Evolutionary conservation across 176 grass and related monocot genomes (phyloP).

Genomic region (Ensete glaucum): DNA sequence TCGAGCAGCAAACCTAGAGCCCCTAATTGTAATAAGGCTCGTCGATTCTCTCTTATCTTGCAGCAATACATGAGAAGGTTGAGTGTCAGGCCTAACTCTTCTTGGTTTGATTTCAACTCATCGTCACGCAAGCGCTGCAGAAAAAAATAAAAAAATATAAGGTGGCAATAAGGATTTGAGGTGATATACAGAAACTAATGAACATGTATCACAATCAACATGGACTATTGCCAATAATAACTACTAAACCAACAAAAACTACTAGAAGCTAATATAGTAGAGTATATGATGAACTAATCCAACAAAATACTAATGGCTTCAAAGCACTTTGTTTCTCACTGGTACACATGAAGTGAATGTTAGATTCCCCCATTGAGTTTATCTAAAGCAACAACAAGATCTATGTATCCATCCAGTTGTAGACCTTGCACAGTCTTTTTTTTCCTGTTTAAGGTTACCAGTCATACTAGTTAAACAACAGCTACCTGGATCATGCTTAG

Average conservation of each 20-base stretch:
- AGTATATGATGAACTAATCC: too few species aligned
- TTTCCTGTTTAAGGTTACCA: too few species aligned
- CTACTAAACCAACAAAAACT: neutral
- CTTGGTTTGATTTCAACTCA: conserved; percentile 74
- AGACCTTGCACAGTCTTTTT: neutral
- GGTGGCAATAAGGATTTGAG: neutral
- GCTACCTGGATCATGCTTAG: conserved; percentile 94
- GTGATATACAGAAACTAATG: neutral
- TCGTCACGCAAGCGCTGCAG: conserved; percentile 65
- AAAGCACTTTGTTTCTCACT: too few species aligned
- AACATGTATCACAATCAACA: neutral
- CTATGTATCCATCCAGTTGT: neutral
- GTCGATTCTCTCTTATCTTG: conserved; percentile 90
- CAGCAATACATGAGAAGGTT: conserved; percentile 93
- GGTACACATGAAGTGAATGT: too few species aligned
- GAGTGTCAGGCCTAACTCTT: conserved; percentile 79
- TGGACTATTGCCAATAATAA: neutral
- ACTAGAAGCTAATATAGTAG: neutral
- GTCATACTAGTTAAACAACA: neutral
- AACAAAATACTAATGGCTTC: too few species aligned
- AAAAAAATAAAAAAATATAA: conserved; percentile 16
- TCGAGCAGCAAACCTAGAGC: conserved; percentile 81
- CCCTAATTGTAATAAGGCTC: conserved; percentile 61
- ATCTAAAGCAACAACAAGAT: neutral
- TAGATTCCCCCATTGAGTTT: neutral